A percentile compares a stretch with the other conserved stretches of the same genome.
Evolutionary conservation across 768 basidiomycete species (phyloP).

Genomic region (Pleurotus tuber-regium): DNA sequence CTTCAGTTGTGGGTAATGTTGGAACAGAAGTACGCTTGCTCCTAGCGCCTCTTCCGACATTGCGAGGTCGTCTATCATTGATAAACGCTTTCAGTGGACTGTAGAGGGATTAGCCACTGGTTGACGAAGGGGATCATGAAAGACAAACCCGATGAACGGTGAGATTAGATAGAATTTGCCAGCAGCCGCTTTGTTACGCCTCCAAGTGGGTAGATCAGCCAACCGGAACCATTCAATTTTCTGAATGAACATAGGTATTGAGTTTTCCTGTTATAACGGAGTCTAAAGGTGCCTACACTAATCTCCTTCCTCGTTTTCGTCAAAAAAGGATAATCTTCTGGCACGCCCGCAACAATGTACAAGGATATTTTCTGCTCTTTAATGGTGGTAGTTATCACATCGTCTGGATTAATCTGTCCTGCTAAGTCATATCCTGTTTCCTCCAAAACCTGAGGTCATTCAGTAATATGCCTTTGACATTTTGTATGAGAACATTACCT

Average conservation of each 20-base stretch:
- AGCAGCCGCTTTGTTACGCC: slow-evolving; percentile 59
- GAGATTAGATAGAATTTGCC: slow-evolving; percentile 94
- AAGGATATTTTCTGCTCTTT: slow-evolving; percentile 89
- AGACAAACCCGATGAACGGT: slow-evolving; percentile 81
- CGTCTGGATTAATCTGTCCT: slow-evolving; percentile 57
- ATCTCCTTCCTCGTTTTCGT: slow-evolving; percentile 98
- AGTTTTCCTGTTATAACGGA: slow-evolving; percentile 10
- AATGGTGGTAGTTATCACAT: slow-evolving; percentile 83
- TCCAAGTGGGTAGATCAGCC: slow-evolving; percentile 92
- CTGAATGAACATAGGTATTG: slow-evolving; percentile 38
- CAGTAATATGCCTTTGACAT: slow-evolving; percentile 11
- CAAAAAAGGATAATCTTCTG: slow-evolving; percentile 85
- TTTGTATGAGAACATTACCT: slow-evolving; percentile 51
- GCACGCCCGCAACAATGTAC: slow-evolving; percentile 85
- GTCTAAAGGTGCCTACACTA: slow-evolving; percentile 57
- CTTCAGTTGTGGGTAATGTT: slow-evolving; percentile 19
- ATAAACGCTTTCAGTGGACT: slow-evolving; percentile 70
- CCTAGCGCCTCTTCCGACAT: slow-evolving; percentile 34
- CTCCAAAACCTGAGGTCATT: slow-evolving; percentile 73
- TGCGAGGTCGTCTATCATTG: slow-evolving; percentile 57
- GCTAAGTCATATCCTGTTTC: slow-evolving; percentile 94
- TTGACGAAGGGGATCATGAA: background rate
- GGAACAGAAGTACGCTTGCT: slow-evolving; percentile 17
- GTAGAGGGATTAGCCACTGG: slow-evolving; percentile 7
- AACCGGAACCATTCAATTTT: slow-evolving; percentile 97